phyloP scores from a whole-genome alignment of 2,329 filamentous ascomycete species.

The Aaosphaeria pasadenensis region DNA sequence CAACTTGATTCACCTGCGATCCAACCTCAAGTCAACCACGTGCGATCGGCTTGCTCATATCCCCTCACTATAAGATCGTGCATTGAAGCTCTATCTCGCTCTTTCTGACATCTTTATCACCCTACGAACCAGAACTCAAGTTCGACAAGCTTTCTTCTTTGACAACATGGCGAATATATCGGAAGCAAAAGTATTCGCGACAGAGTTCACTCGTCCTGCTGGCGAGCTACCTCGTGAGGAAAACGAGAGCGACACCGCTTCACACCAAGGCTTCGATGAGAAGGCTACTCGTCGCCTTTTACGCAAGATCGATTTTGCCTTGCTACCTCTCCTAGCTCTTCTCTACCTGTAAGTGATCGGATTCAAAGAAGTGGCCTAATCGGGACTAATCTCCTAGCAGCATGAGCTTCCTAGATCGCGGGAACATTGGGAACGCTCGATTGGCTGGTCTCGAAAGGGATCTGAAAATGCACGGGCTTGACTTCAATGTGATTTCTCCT shows the following conservation, averaged over 20 bases:
- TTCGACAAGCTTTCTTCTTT: neutral
- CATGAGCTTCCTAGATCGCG: slow-evolving; percentile 51
- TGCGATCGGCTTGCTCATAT: too few relatives aligned
- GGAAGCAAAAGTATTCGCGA: neutral
- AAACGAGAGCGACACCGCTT: neutral
- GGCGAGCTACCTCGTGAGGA: neutral
- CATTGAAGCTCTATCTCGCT: too few relatives aligned
- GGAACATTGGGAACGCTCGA: slow-evolving; percentile 43
- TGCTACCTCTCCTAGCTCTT: slow-evolving; percentile 56
- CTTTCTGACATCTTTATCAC: too few relatives aligned
- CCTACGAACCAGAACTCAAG: neutral
- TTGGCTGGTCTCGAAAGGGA: slow-evolving; percentile 25
- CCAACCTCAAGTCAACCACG: too few relatives aligned
- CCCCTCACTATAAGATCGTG: too few relatives aligned
- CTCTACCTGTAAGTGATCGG: slow-evolving; percentile 48
- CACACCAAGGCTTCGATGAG: slow-evolving; percentile 15
- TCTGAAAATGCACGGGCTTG: slow-evolving; percentile 20
- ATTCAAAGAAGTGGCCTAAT: neutral
- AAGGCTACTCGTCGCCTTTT: slow-evolving; percentile 46
- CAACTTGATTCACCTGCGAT: too few relatives aligned
- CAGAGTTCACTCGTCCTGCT: neutral
- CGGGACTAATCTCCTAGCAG: slow-evolving; percentile 10
- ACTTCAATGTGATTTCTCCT: slow-evolving; percentile 19
- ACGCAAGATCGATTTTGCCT: slow-evolving; percentile 50
- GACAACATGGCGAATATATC: neutral